Percentiles rank a stretch among this genome's conserved stretches.
Conservation (phyloP, 768 basidiomycete species). For the Lepiota venenata region DNA sequence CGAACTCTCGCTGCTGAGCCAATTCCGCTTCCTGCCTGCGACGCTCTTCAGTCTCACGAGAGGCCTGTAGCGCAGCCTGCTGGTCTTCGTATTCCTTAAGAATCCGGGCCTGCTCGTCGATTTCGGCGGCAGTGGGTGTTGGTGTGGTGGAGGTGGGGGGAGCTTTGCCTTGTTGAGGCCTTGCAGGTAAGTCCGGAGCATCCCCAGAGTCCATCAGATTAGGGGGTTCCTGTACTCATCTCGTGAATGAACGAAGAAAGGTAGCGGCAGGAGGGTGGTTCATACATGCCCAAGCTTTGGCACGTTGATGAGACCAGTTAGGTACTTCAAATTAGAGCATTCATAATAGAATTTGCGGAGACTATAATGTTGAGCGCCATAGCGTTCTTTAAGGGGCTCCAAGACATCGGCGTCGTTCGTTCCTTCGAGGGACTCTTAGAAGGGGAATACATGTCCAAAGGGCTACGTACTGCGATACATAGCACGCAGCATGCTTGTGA, state of each 20-base stretch:
- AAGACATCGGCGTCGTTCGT: conserved; percentile 88
- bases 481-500: conserved; percentile 97
- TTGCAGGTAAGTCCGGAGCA: conserved; percentile 85
- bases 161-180: conserved; percentile 58
- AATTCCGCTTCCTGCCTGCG: conserved; percentile 74
- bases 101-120: conserved; percentile 90
- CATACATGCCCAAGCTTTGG: conserved; percentile 91
- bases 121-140: conserved; percentile 63
- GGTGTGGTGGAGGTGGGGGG: conserved; percentile 68
- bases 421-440: conserved; percentile 41
- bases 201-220: conserved; percentile 82
- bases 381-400: conserved; percentile 85
- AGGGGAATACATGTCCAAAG: not conserved
- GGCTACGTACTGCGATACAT: conserved; percentile 80
- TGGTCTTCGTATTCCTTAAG: conserved; percentile 96
- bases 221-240: conserved; percentile 78
- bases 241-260: conserved; percentile 1
- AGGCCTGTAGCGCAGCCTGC: conserved; percentile 80
- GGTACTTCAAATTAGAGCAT: conserved; percentile 96
- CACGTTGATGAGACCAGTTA: conserved; percentile 97
- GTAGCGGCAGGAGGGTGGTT: not conserved
- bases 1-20: conserved; percentile 84
- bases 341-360: conserved; percentile 99
- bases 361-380: conserved; percentile 86
- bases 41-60: conserved; percentile 81